Percentiles rank a stretch among this genome's conserved stretches.
Evolutionary conservation across 495 filamentous ascomycete species (phyloP).

Genomic region (Aspergillus conjunctus): DNA sequence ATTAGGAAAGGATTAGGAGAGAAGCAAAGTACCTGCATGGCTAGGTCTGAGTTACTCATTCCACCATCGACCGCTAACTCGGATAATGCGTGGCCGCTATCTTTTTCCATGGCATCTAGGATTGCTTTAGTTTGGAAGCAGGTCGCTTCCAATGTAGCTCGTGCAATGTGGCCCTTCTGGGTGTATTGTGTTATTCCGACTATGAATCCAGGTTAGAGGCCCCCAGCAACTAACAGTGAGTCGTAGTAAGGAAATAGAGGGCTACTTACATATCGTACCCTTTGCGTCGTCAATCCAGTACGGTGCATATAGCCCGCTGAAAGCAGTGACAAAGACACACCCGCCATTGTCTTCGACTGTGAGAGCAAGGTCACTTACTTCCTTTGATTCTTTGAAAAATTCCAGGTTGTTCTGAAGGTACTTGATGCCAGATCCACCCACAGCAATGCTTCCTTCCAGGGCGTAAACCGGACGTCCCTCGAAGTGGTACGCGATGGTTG

Average conservation of each 20-base stretch:
- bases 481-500: slow-evolving; percentile 81
- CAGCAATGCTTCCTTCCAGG: slow-evolving; percentile 89
- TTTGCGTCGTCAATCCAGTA: slow-evolving; percentile 98
- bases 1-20: background rate
- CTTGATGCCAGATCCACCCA: slow-evolving; percentile 87
- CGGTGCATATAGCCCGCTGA: slow-evolving; percentile 92
- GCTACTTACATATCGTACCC: slow-evolving; percentile 76
- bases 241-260: slow-evolving; percentile 14
- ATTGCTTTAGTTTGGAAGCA: slow-evolving; percentile 97
- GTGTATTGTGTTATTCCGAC: slow-evolving; percentile 95
- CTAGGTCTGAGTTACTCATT: slow-evolving; percentile 88
- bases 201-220: slow-evolving; percentile 19
- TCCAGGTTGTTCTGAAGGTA: slow-evolving; percentile 87
- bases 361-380: slow-evolving; percentile 79
- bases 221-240: background rate
- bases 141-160: slow-evolving; percentile 90
- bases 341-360: slow-evolving; percentile 86
- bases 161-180: slow-evolving; percentile 84
- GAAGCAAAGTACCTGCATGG: slow-evolving; percentile 68
- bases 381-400: slow-evolving; percentile 70
- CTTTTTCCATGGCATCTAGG: slow-evolving; percentile 90
- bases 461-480: slow-evolving; percentile 81
- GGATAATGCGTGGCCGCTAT: slow-evolving; percentile 77
- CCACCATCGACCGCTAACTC: slow-evolving; percentile 90
- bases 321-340: slow-evolving; percentile 93